phyloP scores from a whole-genome alignment of 768 basidiomycete species.

The Suillus subaureus region DNA sequence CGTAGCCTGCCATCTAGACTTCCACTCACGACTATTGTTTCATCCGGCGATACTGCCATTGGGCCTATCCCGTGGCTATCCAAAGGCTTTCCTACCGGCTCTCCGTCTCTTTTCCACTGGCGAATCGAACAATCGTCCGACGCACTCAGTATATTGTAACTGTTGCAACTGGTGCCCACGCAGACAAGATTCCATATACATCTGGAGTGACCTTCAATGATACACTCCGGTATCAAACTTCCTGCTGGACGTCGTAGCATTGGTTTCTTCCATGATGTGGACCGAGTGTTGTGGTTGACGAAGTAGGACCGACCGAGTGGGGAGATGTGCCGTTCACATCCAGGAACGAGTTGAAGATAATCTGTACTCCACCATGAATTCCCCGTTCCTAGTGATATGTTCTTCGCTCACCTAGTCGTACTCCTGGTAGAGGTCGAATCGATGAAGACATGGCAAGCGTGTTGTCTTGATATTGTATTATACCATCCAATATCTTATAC shows the following conservation, averaged over 20 bases:
- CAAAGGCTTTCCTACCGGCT: not conserved
- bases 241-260: not conserved
- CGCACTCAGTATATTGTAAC: not conserved
- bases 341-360: not conserved
- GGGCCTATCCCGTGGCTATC: not conserved
- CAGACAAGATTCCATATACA: not conserved
- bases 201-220: not conserved
- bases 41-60: not conserved
- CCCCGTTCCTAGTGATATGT: not conserved
- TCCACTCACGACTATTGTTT: not conserved
- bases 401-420: not conserved
- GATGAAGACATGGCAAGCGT: rapidly evolving
- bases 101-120: not conserved
- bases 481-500: not conserved
- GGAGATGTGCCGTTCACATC: not conserved
- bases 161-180: not conserved
- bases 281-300: not conserved
- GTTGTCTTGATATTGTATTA: not conserved
- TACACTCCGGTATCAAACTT: not conserved
- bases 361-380: not conserved
- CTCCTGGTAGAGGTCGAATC: constrained; percentile 1
- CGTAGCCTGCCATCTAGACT: not conserved
- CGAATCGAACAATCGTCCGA: not conserved
- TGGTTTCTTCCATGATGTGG: not conserved
- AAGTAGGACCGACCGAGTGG: not conserved